phyloP scores from a whole-genome alignment of 306 rosid genomes.

The Rosa multiflora region DNA sequence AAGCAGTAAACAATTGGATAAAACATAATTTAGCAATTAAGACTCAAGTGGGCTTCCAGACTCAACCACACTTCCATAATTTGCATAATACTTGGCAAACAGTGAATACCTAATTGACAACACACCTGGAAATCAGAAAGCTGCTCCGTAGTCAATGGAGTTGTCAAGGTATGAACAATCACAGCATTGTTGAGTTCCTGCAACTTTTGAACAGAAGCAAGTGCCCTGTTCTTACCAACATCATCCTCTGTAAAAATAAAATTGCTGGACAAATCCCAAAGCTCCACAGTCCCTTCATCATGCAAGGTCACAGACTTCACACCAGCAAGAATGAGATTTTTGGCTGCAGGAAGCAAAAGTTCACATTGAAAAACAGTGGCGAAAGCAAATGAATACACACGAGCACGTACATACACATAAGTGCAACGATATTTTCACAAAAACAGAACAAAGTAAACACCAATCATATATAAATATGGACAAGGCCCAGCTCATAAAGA shows the following conservation, averaged over 20 bases:
- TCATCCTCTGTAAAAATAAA: constrained; percentile 68
- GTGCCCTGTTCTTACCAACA: constrained; percentile 76
- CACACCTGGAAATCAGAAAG: constrained; percentile 75
- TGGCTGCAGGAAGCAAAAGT: constrained; percentile 58
- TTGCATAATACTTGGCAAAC: neutral
- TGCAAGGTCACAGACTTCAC: constrained; percentile 89
- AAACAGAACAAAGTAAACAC: neutral
- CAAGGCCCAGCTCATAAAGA: neutral
- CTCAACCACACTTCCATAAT: neutral
- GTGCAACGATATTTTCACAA: neutral
- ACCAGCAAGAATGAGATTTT: constrained; percentile 92
- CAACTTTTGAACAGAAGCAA: constrained; percentile 75
- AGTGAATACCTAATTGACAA: neutral
- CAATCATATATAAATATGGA: neutral
- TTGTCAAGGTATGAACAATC: constrained; percentile 54
- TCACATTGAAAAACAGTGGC: neutral
- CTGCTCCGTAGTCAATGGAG: constrained; percentile 53
- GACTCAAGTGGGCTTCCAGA: neutral
- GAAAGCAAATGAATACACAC: neutral
- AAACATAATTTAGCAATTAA: neutral
- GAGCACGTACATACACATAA: no score
- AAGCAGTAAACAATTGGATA: neutral
- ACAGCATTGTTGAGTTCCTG: constrained; percentile 95
- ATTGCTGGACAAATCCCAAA: constrained; percentile 83
- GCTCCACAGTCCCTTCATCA: constrained; percentile 73